Base-by-base conservation (phyloP, 1,139 yeast species). In the Groenewaldozyma sp. region DNA sequence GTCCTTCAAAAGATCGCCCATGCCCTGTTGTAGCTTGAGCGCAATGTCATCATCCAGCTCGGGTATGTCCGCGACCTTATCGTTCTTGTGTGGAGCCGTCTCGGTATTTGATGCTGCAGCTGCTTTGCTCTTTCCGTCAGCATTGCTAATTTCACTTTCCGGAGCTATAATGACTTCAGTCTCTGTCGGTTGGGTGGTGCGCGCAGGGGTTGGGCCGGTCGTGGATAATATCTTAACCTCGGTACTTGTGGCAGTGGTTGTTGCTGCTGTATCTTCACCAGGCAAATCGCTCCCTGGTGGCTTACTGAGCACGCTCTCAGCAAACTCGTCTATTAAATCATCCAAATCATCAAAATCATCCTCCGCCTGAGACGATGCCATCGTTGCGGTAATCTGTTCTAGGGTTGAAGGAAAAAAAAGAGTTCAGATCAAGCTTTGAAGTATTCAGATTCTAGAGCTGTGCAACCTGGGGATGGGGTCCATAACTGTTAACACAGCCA, bases 251-350 rank as follows among this genome's bases (percentile, higher is more conserved):
- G 26, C 26, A 7, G 26, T 22, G 26, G 11, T 22, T 11, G 10
- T 11, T 7, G 26, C 26, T n/a, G n/a, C n/a, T n/a, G n/a, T n/a
- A n/a, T n/a, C n/a, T n/a, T n/a, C n/a, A n/a, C n/a, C n/a, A n/a
- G n/a, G n/a, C 29, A 36, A 27, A 34, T 54, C 60, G 3, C 59
- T 54, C 7, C 79, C 82, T 0, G 82, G 80, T 1, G 86, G 80
- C 50, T 75, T 69, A 48, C 72, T 72, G 46, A 82, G 67, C 1
- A 82, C 75, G 50, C 81, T 87, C 44, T 81, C 84, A 33, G 86
- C 88, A 58, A 60, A 59, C 43, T 64, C 68, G 42, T 64, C 68
- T 37, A 64, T 49, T 33, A 63, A 45, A 40, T 64, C 64, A 49
- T 65, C 69, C 28, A 64, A 55, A 47, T 64, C 70, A 45, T 64